These are phyloP conservation scores for Arachnomyces sp. DNA, from an alignment of 2,329 filamentous ascomycete species.

Conservation along the genomic window DNA sequence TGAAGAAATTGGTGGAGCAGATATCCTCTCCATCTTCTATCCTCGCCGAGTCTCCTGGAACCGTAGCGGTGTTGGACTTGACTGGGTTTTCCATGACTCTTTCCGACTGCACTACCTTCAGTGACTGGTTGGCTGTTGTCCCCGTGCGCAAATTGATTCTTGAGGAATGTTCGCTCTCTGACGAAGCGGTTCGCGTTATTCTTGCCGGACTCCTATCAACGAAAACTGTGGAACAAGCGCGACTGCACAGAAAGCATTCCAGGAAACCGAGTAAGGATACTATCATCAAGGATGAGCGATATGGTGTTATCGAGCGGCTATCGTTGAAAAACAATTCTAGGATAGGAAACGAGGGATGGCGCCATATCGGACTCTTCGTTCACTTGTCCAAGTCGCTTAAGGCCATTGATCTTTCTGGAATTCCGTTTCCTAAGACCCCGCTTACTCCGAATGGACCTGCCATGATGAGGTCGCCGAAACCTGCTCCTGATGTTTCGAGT, in stretches of 20 bases:
- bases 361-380: conserved; percentile 78
- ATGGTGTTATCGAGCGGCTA: conserved; percentile 74
- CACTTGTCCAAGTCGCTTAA: conserved; percentile 84
- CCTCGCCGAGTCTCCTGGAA: conserved; percentile 56
- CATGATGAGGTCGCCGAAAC: conserved; percentile 11
- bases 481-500: conserved; percentile 47
- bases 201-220: conserved; percentile 77
- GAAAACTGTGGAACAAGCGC: conserved; percentile 55
- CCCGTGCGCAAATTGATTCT: conserved; percentile 78
- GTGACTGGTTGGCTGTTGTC: conserved; percentile 89
- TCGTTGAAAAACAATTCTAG: conserved; percentile 83
- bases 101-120: conserved; percentile 74
- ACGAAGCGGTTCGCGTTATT: conserved; percentile 79
- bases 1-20: conserved; percentile 87
- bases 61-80: conserved; percentile 73
- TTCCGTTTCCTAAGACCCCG: conserved; percentile 58
- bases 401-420: conserved; percentile 75
- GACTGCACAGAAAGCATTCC: conserved; percentile 37
- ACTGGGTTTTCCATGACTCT: conserved; percentile 77
- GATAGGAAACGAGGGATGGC: conserved; percentile 81
- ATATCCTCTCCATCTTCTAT: conserved; percentile 63
- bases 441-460: conserved; percentile 19
- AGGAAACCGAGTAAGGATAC: conserved; percentile 30
- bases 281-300: conserved; percentile 24
- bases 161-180: conserved; percentile 77